Conservation (phyloP, 2,329 filamentous ascomycete genomes). For the Penicillium sp. region DNA sequence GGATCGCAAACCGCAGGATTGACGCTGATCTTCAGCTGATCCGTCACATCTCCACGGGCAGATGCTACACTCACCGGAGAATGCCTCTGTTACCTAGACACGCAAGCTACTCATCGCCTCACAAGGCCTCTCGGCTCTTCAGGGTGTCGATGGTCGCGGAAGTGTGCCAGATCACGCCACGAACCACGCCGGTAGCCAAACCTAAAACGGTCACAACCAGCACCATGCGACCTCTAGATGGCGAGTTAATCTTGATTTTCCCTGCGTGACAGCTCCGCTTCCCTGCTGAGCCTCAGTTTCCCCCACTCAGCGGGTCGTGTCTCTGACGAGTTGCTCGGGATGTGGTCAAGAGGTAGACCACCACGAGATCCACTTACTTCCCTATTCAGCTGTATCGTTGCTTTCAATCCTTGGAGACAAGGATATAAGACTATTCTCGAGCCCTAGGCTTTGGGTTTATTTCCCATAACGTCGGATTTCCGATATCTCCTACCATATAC, state of each 20-base stretch:
- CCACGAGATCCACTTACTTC: slow-evolving; percentile 15
- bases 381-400: slow-evolving; percentile 19
- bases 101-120: slow-evolving; percentile 5
- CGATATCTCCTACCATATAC: neutral
- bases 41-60: slow-evolving; percentile 14
- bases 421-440: slow-evolving; percentile 10
- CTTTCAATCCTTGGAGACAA: slow-evolving; percentile 12
- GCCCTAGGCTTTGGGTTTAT: neutral
- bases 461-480: neutral
- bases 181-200: neutral
- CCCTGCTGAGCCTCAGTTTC: neutral
- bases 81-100: slow-evolving; percentile 11
- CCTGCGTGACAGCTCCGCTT: neutral
- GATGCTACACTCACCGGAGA: slow-evolving; percentile 12
- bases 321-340: slow-evolving; percentile 4
- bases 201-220: slow-evolving; percentile 11
- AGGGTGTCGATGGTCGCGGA: slow-evolving; percentile 5
- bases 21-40: slow-evolving; percentile 15
- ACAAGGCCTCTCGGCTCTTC: neutral
- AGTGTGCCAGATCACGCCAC: neutral
- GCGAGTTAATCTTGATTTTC: neutral
- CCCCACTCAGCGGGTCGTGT: slow-evolving; percentile 4
- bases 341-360: neutral
- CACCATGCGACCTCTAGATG: slow-evolving; percentile 1
- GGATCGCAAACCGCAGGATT: slow-evolving; percentile 4